Conservation (phyloP, 352 stramenopile genomes). For the Aphanomyces invadans region DNA sequence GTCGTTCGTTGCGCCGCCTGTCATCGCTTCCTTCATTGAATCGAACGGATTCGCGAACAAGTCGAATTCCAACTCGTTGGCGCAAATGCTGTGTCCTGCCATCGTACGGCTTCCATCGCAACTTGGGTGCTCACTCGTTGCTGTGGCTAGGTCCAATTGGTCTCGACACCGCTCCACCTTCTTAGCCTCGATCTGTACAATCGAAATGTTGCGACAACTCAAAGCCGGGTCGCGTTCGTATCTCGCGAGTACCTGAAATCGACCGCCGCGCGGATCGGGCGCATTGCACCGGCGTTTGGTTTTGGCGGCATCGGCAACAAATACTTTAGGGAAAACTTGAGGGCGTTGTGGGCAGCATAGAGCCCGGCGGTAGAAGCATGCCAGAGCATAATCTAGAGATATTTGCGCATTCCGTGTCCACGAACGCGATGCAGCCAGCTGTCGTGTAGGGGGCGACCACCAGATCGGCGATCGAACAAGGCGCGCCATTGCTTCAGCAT, state of each 20-base stretch:
- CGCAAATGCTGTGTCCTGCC: constrained; percentile 77
- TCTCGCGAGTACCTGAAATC: constrained; percentile 81
- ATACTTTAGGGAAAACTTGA: constrained; percentile 14
- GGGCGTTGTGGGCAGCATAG: neutral
- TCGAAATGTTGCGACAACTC: constrained; percentile 34
- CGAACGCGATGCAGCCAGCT: too few relatives aligned
- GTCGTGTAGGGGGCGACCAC: too few relatives aligned
- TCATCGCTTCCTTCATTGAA: constrained; percentile 50
- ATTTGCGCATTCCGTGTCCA: too few relatives aligned
- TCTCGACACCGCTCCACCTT: constrained; percentile 86
- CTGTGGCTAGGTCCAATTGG: constrained; percentile 55
- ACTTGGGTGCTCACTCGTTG: neutral
- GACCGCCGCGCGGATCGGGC: constrained; percentile 66
- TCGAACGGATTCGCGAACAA: constrained; percentile 36
- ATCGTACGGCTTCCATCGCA: constrained; percentile 63
- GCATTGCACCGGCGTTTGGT: constrained; percentile 85
- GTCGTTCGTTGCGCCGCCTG: constrained; percentile 81
- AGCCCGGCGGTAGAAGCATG: too few relatives aligned
- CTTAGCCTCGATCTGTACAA: constrained; percentile 88
- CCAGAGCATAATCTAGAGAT: too few relatives aligned
- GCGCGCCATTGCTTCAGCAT: too few relatives aligned
- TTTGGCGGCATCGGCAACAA: constrained; percentile 84
- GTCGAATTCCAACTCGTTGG: constrained; percentile 42
- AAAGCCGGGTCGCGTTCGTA: constrained; percentile 49
- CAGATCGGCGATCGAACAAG: too few relatives aligned